Percentiles rank a stretch among this genome's conserved stretches.
Conservation (phyloP, 2,329 filamentous ascomycete species). For the Phialophora chinensis region DNA sequence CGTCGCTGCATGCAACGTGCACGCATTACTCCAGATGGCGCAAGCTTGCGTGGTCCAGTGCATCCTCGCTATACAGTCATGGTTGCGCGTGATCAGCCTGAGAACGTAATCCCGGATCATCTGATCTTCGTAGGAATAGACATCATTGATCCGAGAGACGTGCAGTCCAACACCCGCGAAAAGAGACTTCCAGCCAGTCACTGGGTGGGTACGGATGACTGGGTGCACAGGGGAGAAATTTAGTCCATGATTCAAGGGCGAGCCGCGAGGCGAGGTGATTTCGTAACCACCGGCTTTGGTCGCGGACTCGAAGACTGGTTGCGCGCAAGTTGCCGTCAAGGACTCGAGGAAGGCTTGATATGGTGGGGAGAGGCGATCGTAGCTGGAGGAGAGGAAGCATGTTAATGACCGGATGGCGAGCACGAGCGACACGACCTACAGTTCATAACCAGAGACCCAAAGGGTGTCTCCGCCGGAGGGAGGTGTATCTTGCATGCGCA, state of each 20-base stretch:
- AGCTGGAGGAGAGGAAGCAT: slow-evolving; percentile 49
- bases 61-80: slow-evolving; percentile 42
- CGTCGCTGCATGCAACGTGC: slow-evolving; percentile 35
- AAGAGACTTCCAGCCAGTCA: slow-evolving; percentile 67
- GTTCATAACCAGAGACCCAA: slow-evolving; percentile 71
- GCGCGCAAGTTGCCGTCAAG: slow-evolving; percentile 62
- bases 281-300: slow-evolving; percentile 44
- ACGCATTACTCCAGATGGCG: slow-evolving; percentile 38
- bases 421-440: slow-evolving; percentile 58
- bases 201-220: slow-evolving; percentile 66
- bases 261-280: slow-evolving; percentile 55
- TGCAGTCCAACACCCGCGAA: slow-evolving; percentile 54
- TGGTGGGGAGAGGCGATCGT: slow-evolving; percentile 62
- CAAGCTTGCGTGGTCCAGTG: slow-evolving; percentile 37
- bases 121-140: slow-evolving; percentile 51
- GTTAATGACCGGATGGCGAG: background rate
- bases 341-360: slow-evolving; percentile 65
- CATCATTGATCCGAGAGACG: slow-evolving; percentile 51
- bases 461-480: slow-evolving; percentile 64
- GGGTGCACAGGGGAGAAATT: slow-evolving; percentile 61
- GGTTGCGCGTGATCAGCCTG: slow-evolving; percentile 47
- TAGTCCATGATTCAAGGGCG: slow-evolving; percentile 61
- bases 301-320: slow-evolving; percentile 57
- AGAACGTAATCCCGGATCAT: slow-evolving; percentile 45
- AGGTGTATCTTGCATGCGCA: slow-evolving; percentile 32